A percentile compares a stretch with the other conserved stretches of the same genome.
These are phyloP conservation scores for Neurospora tetrasperma DNA, from an alignment of 495 filamentous ascomycete species.

Conservation along the genomic window DNA sequence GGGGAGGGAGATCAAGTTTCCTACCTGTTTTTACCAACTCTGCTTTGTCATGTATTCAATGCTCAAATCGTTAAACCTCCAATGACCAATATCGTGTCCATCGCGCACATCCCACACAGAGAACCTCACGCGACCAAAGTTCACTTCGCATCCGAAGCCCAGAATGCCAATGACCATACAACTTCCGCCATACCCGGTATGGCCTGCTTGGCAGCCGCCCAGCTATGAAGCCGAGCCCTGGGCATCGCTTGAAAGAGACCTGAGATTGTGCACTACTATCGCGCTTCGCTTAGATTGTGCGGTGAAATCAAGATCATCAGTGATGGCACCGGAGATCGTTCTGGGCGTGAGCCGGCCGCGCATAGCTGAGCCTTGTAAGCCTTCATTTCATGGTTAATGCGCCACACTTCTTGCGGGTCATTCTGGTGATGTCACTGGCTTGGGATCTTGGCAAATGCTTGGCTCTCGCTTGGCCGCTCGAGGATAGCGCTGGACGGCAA, in stretches of 20 bases:
- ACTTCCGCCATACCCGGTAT: neutral
- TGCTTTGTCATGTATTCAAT: too few relatives aligned
- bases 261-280: neutral
- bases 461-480: neutral
- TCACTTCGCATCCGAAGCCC: neutral
- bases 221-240: neutral
- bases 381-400: neutral
- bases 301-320: neutral
- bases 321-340: neutral
- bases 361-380: neutral
- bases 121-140: neutral
- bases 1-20: too few relatives aligned
- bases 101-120: neutral
- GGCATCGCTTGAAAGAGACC: neutral
- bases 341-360: neutral
- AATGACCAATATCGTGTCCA: neutral
- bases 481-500: neutral
- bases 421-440: slow-evolving; percentile 1
- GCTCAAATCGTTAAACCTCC: neutral
- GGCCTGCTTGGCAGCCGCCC: neutral
- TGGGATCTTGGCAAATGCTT: neutral
- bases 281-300: neutral
- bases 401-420: neutral
- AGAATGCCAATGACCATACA: neutral
- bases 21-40: too few relatives aligned